These are phyloP conservation scores for Microcos paniculata DNA, from an alignment of 345 rosid species.

Conservation along the genomic window DNA sequence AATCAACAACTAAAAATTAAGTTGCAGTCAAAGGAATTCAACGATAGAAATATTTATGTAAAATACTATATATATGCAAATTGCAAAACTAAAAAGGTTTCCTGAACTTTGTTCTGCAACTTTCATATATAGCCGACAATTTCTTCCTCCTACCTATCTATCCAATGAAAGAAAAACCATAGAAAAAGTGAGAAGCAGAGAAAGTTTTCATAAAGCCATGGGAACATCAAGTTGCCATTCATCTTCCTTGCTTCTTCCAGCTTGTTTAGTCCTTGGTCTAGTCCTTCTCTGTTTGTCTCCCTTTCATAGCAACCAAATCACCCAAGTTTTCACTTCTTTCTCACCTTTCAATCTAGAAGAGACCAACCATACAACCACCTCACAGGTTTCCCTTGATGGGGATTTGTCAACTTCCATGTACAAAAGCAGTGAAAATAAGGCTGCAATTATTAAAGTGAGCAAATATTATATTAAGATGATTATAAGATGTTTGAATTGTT, in stretches of 20 bases:
- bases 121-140: no score
- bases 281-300: conserved; percentile 15
- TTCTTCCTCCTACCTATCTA: no score
- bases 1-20: not conserved
- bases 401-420: conserved; percentile 20
- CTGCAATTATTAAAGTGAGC: conserved; percentile 16
- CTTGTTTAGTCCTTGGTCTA: conserved; percentile 21
- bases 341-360: conserved; percentile 9
- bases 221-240: not conserved
- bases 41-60: no score
- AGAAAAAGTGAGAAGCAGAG: not conserved
- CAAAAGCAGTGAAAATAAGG: conserved; percentile 15
- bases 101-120: not conserved
- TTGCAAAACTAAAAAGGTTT: no score
- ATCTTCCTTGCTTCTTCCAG: conserved; percentile 20
- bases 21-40: no score
- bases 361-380: conserved; percentile 8
- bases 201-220: conserved; percentile 3
- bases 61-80: no score
- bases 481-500: not conserved
- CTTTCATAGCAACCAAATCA: conserved; percentile 8
- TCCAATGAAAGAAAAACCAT: not conserved
- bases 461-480: not conserved
- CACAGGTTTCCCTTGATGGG: conserved; percentile 12
- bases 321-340: conserved; percentile 23